A percentile compares a stretch with the other conserved stretches of the same genome.
Evolutionary conservation across 2,329 filamentous ascomycete genomes (phyloP).

Genomic region (Neonectria hederae): DNA sequence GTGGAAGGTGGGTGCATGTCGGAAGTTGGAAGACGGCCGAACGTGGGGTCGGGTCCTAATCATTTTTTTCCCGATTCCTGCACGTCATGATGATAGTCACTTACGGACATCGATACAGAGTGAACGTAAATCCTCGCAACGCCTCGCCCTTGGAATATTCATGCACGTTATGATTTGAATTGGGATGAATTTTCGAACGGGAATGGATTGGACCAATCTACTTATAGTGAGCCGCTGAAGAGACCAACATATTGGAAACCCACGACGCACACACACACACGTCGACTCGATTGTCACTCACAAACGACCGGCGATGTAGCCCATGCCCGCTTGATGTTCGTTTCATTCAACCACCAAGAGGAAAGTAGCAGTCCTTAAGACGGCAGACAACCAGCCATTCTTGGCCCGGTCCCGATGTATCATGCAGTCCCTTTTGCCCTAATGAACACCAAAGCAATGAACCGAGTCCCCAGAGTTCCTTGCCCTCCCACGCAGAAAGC

Average conservation of each 20-base stretch:
- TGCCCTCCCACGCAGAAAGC: slow-evolving; percentile 49
- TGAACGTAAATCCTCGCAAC: slow-evolving; percentile 5
- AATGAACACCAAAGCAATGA: slow-evolving; percentile 65
- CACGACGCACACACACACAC: slow-evolving; percentile 1
- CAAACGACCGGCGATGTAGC: slow-evolving; percentile 31
- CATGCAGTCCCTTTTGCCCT: slow-evolving; percentile 61
- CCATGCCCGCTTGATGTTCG: slow-evolving; percentile 50
- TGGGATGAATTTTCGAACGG: neutral
- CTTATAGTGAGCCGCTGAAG: neutral
- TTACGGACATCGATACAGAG: neutral
- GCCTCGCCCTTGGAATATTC: neutral
- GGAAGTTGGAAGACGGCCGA: slow-evolving; percentile 17
- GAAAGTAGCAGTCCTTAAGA: slow-evolving; percentile 54
- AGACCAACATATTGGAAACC: neutral
- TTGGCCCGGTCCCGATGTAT: slow-evolving; percentile 51
- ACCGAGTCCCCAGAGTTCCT: slow-evolving; percentile 51
- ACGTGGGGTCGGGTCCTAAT: slow-evolving; percentile 34
- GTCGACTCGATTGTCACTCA: slow-evolving; percentile 29
- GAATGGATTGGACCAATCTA: slow-evolving; percentile 2
- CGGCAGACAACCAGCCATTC: slow-evolving; percentile 56
- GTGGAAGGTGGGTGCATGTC: slow-evolving; percentile 6
- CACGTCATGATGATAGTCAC: slow-evolving; percentile 40
- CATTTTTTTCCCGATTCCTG: slow-evolving; percentile 40
- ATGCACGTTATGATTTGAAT: no score
- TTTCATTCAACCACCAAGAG: slow-evolving; percentile 59